Base-by-base conservation (phyloP, 2,329 filamentous ascomycete species). In the Exserohilum turcica region DNA sequence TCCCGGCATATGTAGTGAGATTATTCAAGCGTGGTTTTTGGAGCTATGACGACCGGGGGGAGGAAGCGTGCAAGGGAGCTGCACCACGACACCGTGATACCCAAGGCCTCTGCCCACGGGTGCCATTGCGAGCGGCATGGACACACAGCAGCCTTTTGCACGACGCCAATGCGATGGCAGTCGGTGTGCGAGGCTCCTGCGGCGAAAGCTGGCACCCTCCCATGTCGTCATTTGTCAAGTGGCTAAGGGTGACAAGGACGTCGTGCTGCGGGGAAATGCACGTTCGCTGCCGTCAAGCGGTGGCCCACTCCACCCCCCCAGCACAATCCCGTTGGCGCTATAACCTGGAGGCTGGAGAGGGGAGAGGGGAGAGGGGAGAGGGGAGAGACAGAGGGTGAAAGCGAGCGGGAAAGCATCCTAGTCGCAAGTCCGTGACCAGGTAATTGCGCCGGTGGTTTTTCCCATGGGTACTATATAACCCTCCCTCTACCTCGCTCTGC, bases 241-340 rank as follows among this genome's bases (percentile, higher is more conserved):
- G 56, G 66, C 66, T 52, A 40, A 33, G 37, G 63, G 64, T 61
- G 54, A 47, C 60, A 55, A 49, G 55, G 43, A 44, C 42, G 37
- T 43, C 55, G 54, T 56, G 50, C 59, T 69, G 65, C 66, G 65
- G 68, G 66, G 60, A 64, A 53, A 53, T 56, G 58, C 55, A 55
- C 54, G 53, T 56, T 54, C 43, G 46, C 46, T 53, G 28, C 27
- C 29, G 38, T 18, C n/a, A 43, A 59, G 57, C 47, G 52, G 57
- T 56, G 50, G 57, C 58, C 59, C 56, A 57, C 53, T 27, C 35
- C 37, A 46, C 38, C 52, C 38, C 52, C 51, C 43, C 43, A 54
- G 59, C 58, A 40, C 53, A 48, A 56, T 48, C 50, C 56, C 46
- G 28, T 54, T 45, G 31, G 53, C 38, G 32, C 44, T 35, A 37